phyloP scores from a whole-genome alignment of 108 stramenopile genomes.

The Nitzschia sp. region DNA sequence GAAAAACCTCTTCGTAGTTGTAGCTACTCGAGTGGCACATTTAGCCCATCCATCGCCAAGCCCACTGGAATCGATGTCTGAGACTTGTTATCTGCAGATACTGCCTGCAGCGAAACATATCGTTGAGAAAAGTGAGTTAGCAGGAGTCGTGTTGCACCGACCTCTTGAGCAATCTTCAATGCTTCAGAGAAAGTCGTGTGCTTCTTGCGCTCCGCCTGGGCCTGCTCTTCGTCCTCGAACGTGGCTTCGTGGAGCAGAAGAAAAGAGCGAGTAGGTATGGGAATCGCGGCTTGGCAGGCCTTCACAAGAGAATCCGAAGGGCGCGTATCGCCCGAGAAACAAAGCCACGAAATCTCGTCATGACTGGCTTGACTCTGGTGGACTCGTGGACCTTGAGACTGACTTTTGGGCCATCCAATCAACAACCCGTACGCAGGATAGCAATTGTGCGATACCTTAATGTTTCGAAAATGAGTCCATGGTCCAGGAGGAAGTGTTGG shows the following conservation, averaged over 20 bases:
- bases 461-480: constrained; percentile 54
- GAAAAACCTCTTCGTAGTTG: too few relatives aligned
- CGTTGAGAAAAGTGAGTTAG: constrained; percentile 98
- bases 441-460: constrained; percentile 73
- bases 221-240: constrained; percentile 90
- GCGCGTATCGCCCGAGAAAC: constrained; percentile 80
- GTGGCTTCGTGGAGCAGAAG: constrained; percentile 94
- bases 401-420: constrained; percentile 36
- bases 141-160: constrained; percentile 74
- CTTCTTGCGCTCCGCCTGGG: constrained; percentile 79
- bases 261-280: neutral
- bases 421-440: constrained; percentile 62
- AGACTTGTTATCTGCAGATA: neutral
- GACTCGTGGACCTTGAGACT: neutral
- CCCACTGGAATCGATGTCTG: constrained; percentile 13
- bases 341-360: constrained; percentile 36
- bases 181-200: constrained; percentile 96
- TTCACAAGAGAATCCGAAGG: constrained; percentile 57
- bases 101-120: constrained; percentile 1
- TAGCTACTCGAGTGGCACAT: constrained; percentile 10
- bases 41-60: constrained; percentile 32
- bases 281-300: constrained; percentile 36
- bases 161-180: constrained; percentile 66
- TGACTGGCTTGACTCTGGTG: neutral
- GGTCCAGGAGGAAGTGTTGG: constrained; percentile 38